Evolutionary conservation across 805 yeast genomes (phyloP).

Genomic region (Vanderwaltozyma tropicalis): DNA sequence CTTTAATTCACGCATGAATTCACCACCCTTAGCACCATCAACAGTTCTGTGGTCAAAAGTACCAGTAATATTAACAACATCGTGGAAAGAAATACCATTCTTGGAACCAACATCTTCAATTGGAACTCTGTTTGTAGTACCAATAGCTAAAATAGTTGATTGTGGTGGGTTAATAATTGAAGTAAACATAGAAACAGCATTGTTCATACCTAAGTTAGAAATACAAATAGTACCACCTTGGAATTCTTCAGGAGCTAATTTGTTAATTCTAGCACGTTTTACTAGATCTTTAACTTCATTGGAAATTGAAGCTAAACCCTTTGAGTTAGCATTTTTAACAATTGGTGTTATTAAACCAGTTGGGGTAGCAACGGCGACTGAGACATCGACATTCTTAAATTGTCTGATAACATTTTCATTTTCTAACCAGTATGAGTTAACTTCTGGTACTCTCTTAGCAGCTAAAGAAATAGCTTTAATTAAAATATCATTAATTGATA

Average conservation of each 20-base stretch:
- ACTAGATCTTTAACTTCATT: constrained; percentile 82
- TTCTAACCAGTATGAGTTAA: constrained; percentile 89
- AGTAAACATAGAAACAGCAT: constrained; percentile 84
- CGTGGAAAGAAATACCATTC: constrained; percentile 86
- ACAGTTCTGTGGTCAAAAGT: constrained; percentile 96
- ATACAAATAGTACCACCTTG: constrained; percentile 99
- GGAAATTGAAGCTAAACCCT: constrained; percentile 80
- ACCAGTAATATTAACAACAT: constrained; percentile 84
- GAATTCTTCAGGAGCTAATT: constrained; percentile 91
- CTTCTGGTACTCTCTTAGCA: constrained; percentile 81
- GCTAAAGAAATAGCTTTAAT: constrained; percentile 93
- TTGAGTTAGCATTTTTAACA: constrained; percentile 74
- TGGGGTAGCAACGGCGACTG: constrained; percentile 98
- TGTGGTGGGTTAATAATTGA: constrained; percentile 98
- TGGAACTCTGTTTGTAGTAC: constrained; percentile 86
- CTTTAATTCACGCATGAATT: constrained; percentile 89
- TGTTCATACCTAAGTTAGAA: constrained; percentile 98
- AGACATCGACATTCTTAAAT: constrained; percentile 84
- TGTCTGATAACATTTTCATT: constrained; percentile 84
- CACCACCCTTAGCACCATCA: constrained; percentile 98
- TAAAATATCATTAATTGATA: constrained; percentile 88
- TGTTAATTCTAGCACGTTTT: constrained; percentile 89
- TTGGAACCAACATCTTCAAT: constrained; percentile 86
- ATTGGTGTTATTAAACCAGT: constrained; percentile 96
- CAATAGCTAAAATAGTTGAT: constrained; percentile 85